These are phyloP conservation scores for Daldinia vernicosa DNA, from an alignment of 495 filamentous ascomycete genomes.

Conservation along the genomic window DNA sequence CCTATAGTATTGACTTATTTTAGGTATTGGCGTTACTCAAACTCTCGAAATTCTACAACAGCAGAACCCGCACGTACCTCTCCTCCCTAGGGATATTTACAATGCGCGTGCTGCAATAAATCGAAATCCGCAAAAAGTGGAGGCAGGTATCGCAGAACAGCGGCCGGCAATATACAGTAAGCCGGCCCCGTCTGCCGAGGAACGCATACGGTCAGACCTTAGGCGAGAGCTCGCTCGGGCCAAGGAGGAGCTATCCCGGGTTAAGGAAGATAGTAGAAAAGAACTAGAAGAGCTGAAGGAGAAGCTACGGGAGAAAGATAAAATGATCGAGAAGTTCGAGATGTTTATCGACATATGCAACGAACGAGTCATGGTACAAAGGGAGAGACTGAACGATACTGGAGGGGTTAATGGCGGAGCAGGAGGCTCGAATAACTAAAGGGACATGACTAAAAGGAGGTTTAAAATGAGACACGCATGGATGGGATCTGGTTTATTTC, in stretches of 20 bases:
- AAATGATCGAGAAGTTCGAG: constrained; percentile 64
- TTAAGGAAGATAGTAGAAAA: constrained; percentile 56
- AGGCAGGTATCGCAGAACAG: constrained; percentile 58
- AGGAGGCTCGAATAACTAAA: constrained; percentile 38
- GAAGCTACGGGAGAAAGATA: constrained; percentile 61
- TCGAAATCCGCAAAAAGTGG: constrained; percentile 64
- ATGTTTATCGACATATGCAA: constrained; percentile 70
- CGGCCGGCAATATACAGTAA: constrained; percentile 66
- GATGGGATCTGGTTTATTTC: constrained; percentile 31
- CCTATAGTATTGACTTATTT: constrained; percentile 34
- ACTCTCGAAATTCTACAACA: constrained; percentile 64
- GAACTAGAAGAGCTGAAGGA: constrained; percentile 60
- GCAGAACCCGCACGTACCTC: constrained; percentile 62
- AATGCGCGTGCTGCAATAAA: constrained; percentile 67
- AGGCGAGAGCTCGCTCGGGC: constrained; percentile 60
- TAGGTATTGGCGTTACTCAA: constrained; percentile 64
- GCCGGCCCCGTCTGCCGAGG: constrained; percentile 63
- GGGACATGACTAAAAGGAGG: constrained; percentile 33
- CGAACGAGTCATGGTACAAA: constrained; percentile 63
- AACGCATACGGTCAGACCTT: constrained; percentile 63
- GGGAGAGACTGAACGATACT: constrained; percentile 51
- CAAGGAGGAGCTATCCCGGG: constrained; percentile 58
- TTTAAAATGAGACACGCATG: constrained; percentile 28
- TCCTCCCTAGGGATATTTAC: constrained; percentile 65
- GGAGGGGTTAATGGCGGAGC: constrained; percentile 34